Conservation (phyloP, 352 stramenopile species). For the Pythium chondricola region DNA sequence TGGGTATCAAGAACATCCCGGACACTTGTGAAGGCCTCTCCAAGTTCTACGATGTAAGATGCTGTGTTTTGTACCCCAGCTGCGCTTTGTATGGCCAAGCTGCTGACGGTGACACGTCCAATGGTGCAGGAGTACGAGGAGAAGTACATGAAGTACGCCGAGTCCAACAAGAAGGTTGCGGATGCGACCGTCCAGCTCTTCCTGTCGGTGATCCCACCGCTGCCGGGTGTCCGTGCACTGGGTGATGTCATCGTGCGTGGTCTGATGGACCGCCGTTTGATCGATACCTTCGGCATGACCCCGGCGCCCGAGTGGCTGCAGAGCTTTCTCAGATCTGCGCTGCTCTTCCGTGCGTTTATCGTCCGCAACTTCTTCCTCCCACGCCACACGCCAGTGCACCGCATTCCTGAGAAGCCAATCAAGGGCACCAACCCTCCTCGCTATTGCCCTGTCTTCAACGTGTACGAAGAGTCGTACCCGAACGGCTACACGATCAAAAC, state of each 20-base stretch:
- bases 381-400: background rate
- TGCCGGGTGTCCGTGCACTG: background rate
- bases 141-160: slow-evolving; percentile 13
- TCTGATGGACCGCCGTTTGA: slow-evolving; percentile 8
- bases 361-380: slow-evolving; percentile 9
- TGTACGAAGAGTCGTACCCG: slow-evolving; percentile 9
- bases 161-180: slow-evolving; percentile 1
- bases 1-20: slow-evolving; percentile 14
- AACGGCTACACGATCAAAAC: slow-evolving; percentile 9
- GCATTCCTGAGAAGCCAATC: slow-evolving; percentile 5
- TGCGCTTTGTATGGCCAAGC: too few species aligned
- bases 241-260: slow-evolving; percentile 6
- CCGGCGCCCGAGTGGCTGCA: slow-evolving; percentile 5
- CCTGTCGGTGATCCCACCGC: slow-evolving; percentile 5
- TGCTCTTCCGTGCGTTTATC: slow-evolving; percentile 4
- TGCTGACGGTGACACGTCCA: too few species aligned
- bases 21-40: slow-evolving; percentile 1
- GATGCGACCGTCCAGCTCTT: slow-evolving; percentile 6
- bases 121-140: slow-evolving; percentile 12
- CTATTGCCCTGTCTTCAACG: slow-evolving; percentile 6
- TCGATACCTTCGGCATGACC: slow-evolving; percentile 4
- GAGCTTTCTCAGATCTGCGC: background rate
- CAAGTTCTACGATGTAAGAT: slow-evolving; percentile 14
- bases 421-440: background rate
- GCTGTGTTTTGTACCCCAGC: too few species aligned